Base-by-base conservation (phyloP, 192 early-diverging fungal species). In the Linnemannia exigua region DNA sequence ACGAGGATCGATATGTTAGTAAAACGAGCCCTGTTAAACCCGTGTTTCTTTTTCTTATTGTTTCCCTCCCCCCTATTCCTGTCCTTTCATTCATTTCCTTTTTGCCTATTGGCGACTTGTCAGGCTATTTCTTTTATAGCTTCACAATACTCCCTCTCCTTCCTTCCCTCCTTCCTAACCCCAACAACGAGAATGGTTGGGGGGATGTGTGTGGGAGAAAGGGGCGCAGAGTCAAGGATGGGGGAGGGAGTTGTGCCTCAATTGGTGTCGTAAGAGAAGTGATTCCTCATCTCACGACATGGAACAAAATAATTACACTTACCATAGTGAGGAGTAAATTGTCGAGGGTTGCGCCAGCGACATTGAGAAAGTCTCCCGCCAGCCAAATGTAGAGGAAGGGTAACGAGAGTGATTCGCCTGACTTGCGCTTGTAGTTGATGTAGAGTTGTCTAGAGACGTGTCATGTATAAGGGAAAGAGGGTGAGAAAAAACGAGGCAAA, bases 341-440 rank as follows among this genome's bases (percentile, higher is more conserved):
- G 73, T 97, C 93, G 85, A 95, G 88, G 41, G 94, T 78, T 2
- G 93, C 91, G 3, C 96, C 96, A 11, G 89, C 73, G 9, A 96
- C 82, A 76, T 94, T 95, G 86, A 95, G 91, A 5, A 95, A 67
- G 70, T 97, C 96, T 38, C 95, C 96, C 3, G 92, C 73, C 2
- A 96, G 84, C 96, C 96, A 97, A 44, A 95, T 92, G 33, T 91
- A 76, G 71, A 95, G 87, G 84, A 96, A 96, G 3, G 89, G 77
- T 48, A 95, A 76, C 28, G 94, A 96, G 15, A 97, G 87, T 15
- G 94, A 94, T 58, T 95, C 94, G 41, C 95, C 94, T 66, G 91
- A 94, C 78, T 95, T 93, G 35, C 93, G 91, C 79, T 87, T 81
- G 88, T 96, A 96, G 88, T 96, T 97, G 61, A 91, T 88, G 74